Conservation (phyloP, 2,329 filamentous ascomycete species). For the Didymella lethalis region DNA sequence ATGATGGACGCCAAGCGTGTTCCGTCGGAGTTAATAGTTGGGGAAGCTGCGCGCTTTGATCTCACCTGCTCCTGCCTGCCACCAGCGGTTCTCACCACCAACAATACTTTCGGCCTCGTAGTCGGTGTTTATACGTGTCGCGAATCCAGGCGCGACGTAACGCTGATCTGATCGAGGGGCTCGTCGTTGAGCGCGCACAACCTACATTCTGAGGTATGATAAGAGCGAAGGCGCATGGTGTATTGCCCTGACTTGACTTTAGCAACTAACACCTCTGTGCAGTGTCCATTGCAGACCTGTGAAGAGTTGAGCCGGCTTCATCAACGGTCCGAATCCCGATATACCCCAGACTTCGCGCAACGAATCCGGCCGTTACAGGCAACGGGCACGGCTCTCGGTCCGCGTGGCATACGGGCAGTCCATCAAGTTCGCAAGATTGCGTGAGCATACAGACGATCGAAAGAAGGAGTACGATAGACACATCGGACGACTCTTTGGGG, state of each 20-base stretch:
- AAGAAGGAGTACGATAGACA: neutral
- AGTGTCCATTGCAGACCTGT: neutral
- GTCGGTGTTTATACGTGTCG: neutral
- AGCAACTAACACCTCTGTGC: constrained; percentile 6
- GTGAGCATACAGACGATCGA: neutral
- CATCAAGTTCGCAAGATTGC: neutral
- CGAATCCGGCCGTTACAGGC: neutral
- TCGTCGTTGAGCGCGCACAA: neutral
- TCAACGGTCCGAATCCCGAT: neutral
- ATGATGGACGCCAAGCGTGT: constrained; percentile 15
- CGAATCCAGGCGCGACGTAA: neutral
- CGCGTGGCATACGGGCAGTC: neutral
- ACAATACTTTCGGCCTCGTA: neutral
- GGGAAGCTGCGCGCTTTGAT: constrained; percentile 24
- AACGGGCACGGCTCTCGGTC: neutral
- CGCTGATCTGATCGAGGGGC: neutral
- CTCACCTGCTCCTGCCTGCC: constrained; percentile 9
- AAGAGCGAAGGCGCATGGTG: neutral
- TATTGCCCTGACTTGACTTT: neutral
- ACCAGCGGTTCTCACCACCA: constrained; percentile 10
- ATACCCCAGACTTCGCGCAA: neutral
- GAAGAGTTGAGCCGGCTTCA: neutral
- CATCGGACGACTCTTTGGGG: neutral
- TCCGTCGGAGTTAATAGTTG: constrained; percentile 30
- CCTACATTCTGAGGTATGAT: neutral